Base-by-base conservation (phyloP, 2,329 filamentous ascomycete species). In the Trichoderma sp. region DNA sequence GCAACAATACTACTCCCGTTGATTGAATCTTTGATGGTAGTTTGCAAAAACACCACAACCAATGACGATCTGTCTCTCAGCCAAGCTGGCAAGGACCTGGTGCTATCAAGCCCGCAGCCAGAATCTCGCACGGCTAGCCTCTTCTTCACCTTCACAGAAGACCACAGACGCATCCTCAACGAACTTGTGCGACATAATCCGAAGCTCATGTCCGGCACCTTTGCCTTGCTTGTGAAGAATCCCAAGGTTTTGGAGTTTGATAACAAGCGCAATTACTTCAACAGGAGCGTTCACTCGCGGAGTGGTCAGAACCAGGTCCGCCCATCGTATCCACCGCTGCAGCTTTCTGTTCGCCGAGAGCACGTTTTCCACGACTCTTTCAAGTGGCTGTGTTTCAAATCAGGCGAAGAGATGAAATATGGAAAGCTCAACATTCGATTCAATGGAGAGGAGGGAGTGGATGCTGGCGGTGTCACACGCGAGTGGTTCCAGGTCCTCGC, bases 221-320 rank as follows among this genome's bases (percentile, higher is more conserved):
- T 99, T 81, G 94, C 95, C 13, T 86, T 99, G 18, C 83, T 99
- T 59, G 96, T 98, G 71, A 97, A 97, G 84, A 99, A 99, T 77
- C 96, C 96, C 30, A 99, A 98, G 85, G 96, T 99, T 4, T 85
- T 99, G 14, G 96, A 99, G 77, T 99, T 99, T 76, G 96, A 99
- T 82, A 99, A 99, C 83, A 99, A 99, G 84, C 94, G 96, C 75
- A 98, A 97, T 81, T 99, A 96, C 85, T 99, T 99, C 85, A 97
- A 90, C 78, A 91, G 96, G 70, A 94, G 93, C 76, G 90, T 99
- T 13, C 96, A 99, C 79, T 81, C 83, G 51, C 83, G 85, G 70
- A 88, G 87, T 56, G 88, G 91, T 61, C 86, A 86, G 65, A 87
- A 87, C 66, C 90, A 93, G 75, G 86, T 86, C 70, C 90, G 94